Evolutionary conservation across 352 stramenopile species (phyloP).

Genomic region (Pythium sp.): DNA sequence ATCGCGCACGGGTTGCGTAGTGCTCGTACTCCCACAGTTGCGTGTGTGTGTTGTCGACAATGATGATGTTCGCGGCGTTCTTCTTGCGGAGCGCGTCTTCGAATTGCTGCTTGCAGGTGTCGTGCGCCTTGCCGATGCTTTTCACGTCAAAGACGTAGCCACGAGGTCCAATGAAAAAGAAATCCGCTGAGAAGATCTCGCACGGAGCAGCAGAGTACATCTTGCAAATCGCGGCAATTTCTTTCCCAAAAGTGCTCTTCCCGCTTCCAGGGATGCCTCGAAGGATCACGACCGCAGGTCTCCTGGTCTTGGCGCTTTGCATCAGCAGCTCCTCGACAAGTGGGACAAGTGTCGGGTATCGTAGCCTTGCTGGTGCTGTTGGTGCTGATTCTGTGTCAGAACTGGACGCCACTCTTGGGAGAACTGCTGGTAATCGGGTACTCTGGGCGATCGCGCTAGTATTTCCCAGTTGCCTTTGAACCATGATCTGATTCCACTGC

Average conservation of each 20-base stretch:
- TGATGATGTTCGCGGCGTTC: constrained; percentile 27
- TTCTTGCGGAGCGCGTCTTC: constrained; percentile 24
- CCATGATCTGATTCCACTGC: constrained; percentile 10
- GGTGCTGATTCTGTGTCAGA: background rate
- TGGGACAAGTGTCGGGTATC: constrained; percentile 29
- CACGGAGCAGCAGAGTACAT: constrained; percentile 20
- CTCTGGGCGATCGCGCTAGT: constrained; percentile 18
- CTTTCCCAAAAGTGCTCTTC: constrained; percentile 55
- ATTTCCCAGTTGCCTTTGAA: constrained; percentile 6
- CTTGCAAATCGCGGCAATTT: constrained; percentile 39
- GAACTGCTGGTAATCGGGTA: constrained; percentile 22
- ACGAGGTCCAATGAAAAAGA: constrained; percentile 56
- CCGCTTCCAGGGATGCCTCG: constrained; percentile 71
- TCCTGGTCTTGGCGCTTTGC: constrained; percentile 15
- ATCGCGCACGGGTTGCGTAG: constrained; percentile 41
- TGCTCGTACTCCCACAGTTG: constrained; percentile 64
- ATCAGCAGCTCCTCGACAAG: constrained; percentile 41
- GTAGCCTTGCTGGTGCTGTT: constrained; percentile 10
- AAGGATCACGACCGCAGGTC: constrained; percentile 54
- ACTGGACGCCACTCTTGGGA: background rate
- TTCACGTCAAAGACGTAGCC: constrained; percentile 67
- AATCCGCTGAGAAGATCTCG: constrained; percentile 58
- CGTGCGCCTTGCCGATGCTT: constrained; percentile 45
- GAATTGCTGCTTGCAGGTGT: constrained; percentile 42
- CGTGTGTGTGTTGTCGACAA: constrained; percentile 77